Evolutionary conservation across 441 rosid genomes (phyloP), one percentile per base, ranked within the genome.

Genomic region (Populus hybrid): DNA sequence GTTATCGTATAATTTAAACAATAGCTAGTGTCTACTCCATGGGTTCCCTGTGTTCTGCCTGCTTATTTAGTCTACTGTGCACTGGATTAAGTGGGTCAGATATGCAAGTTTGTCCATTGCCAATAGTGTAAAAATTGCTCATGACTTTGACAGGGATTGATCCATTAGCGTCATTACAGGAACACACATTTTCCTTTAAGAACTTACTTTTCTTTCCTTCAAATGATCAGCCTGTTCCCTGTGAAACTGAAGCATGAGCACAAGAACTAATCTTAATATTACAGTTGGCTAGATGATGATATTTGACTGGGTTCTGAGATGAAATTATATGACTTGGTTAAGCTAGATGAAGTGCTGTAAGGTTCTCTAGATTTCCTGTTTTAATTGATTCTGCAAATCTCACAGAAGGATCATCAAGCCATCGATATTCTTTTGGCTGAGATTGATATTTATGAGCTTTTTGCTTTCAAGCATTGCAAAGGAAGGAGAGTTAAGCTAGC

Each of bases 371-470:
- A 16, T 72, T 57, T 65, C 73, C 35, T 38, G 28, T 61, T 76
- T 72, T 73, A 64, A 82, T 78, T 74, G 70, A 32, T 80, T 46
- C 46, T 82, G 77, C 57, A 24, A 74, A 70, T 73, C 30, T 82
- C 82, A 81, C 97, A 97, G 98, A 97, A 85, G 78, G 98, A 97
- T 78, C 99, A 94, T 83, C 99, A 97, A 83, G 98, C 99, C 79
- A 93, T 97, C 72, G 98, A 97, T 87, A 94, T 97, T 82, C 98
- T 97, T 78, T 87, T 97, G 61, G 98, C 98, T 9, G 99, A 97
- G 87, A 94, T 97, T 73, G 98, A 94, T 89, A 93, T 97, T 75
- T 97, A 97, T 84, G 99, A 97, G 92, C 91, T 97, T 80, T 94
- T 97, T 87, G 98, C 98, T 77, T 93, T 97, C 89, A 97, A 97